A percentile compares a stretch with the other conserved stretches of the same genome.
Conservation (phyloP, 2,329 filamentous ascomycete species). For the Thielaviopsis ethacetica region DNA sequence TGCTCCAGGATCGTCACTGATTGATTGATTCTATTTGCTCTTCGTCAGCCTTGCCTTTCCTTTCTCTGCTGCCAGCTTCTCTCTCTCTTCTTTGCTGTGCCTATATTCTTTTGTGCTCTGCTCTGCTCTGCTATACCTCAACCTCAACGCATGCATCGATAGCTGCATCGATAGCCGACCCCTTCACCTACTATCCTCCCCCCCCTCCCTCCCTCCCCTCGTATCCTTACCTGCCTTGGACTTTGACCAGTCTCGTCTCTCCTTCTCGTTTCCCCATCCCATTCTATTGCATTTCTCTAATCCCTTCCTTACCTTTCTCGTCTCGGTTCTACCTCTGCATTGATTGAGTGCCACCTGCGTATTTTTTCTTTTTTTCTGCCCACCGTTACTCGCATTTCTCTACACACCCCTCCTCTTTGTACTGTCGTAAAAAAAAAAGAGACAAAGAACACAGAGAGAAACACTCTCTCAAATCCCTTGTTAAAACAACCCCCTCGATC, state of each 20-base stretch:
- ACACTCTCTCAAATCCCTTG: background rate
- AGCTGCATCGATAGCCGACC: background rate
- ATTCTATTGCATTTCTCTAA: background rate
- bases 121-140: background rate
- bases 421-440: background rate
- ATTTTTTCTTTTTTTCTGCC: slow-evolving; percentile 2
- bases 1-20: background rate
- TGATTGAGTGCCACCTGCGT: background rate
- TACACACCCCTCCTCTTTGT: slow-evolving; percentile 14
- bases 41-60: background rate
- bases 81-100: background rate
- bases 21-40: background rate
- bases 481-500: slow-evolving; percentile 22
- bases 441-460: background rate
- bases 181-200: background rate
- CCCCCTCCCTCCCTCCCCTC: background rate
- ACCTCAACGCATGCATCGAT: background rate
- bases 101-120: background rate
- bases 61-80: background rate
- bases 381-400: slow-evolving; percentile 1
- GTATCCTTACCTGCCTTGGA: background rate
- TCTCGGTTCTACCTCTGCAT: background rate
- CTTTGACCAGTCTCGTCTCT: background rate
- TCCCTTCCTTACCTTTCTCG: background rate
- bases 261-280: too few relatives aligned